phyloP scores from a whole-genome alignment of 2,329 filamentous ascomycete species.

The Alternaria longipes region DNA sequence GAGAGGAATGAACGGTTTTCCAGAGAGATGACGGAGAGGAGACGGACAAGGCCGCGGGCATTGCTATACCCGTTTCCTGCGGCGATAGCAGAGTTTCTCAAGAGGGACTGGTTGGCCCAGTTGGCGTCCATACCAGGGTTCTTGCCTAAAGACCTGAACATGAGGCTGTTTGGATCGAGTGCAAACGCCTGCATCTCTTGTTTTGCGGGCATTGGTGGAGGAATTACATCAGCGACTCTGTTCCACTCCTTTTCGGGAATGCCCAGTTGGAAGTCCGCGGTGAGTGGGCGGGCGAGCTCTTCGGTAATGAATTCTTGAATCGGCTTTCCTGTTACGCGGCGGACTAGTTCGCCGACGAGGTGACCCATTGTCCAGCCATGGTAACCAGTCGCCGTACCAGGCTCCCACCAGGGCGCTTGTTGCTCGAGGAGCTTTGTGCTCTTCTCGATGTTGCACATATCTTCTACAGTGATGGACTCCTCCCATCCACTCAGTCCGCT shows the following conservation, averaged over 20 bases:
- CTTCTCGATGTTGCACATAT: constrained; percentile 17
- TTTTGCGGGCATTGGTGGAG: constrained; percentile 11
- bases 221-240: constrained; percentile 22
- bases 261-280: constrained; percentile 32
- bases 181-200: neutral
- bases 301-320: constrained; percentile 49
- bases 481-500: constrained; percentile 27
- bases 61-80: constrained; percentile 27
- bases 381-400: constrained; percentile 27
- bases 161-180: neutral
- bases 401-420: constrained; percentile 30
- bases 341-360: constrained; percentile 22
- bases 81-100: constrained; percentile 3
- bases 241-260: constrained; percentile 9
- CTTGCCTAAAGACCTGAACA: constrained; percentile 10
- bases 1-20: constrained; percentile 14
- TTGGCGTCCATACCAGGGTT: constrained; percentile 20
- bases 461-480: constrained; percentile 7
- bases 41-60: constrained; percentile 18
- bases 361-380: constrained; percentile 26
- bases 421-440: constrained; percentile 18
- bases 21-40: constrained; percentile 21
- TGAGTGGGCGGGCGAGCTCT: constrained; percentile 72
- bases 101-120: constrained; percentile 8
- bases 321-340: constrained; percentile 14